Conservation (phyloP, 2,329 filamentous ascomycete species). For the Biscogniauxia mediterranea region DNA sequence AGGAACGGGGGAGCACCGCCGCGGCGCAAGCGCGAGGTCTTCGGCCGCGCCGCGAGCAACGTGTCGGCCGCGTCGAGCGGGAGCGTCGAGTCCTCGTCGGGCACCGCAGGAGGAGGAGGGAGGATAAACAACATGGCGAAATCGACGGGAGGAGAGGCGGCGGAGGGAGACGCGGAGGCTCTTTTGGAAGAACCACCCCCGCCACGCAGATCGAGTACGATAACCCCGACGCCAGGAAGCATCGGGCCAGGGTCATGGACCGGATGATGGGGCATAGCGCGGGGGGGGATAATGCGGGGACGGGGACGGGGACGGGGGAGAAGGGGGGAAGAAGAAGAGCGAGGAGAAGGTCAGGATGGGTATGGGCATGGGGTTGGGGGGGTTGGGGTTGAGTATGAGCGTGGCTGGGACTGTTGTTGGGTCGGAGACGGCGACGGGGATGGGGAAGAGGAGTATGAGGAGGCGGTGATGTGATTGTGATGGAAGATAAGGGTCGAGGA, state of each 20-base stretch:
- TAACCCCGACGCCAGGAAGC: conserved; percentile 46
- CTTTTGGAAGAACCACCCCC: conserved; percentile 39
- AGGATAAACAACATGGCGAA: no score
- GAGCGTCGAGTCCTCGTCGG: conserved; percentile 40
- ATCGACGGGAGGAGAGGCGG: neutral
- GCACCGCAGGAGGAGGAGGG: neutral
- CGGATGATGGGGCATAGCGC: conserved; percentile 16
- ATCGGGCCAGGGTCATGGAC: conserved; percentile 26
- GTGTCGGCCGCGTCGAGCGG: conserved; percentile 50
- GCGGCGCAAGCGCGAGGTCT: conserved; percentile 45
- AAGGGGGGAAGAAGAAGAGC: neutral
- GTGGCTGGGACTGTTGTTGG: no score
- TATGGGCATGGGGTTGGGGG: neutral
- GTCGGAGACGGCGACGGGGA: no score
- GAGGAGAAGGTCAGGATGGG: neutral
- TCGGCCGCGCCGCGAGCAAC: conserved; percentile 60
- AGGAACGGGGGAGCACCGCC: conserved; percentile 4
- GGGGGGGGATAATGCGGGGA: no score
- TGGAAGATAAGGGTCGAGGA: neutral
- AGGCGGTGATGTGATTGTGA: no score
- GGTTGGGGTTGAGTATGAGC: no score
- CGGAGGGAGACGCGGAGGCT: neutral
- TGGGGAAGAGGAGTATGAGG: neutral
- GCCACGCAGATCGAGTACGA: conserved; percentile 55
- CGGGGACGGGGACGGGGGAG: no score